Percentiles rank a stretch among this genome's conserved stretches.
These are phyloP conservation scores for Acacia crassicarpa DNA, from an alignment of 306 rosid species.

Conservation along the genomic window DNA sequence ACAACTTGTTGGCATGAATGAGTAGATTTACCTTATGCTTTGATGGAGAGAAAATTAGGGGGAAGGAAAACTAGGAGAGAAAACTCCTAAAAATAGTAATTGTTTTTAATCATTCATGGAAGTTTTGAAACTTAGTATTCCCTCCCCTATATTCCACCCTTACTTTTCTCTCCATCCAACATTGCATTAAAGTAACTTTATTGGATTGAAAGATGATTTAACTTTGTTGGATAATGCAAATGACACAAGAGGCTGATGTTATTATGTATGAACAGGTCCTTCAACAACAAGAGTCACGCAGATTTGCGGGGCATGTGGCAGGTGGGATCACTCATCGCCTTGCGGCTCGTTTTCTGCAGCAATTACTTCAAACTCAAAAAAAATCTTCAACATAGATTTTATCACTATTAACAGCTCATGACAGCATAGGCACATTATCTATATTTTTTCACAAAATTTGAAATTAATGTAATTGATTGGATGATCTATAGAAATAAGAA, in stretches of 20 bases:
- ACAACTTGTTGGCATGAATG: too few species aligned
- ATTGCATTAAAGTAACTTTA: neutral
- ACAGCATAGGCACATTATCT: conserved; percentile 27
- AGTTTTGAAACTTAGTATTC: too few species aligned
- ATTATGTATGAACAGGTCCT: conserved; percentile 55
- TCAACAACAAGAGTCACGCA: conserved; percentile 87
- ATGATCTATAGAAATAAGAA: neutral
- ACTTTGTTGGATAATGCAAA: conserved; percentile 1
- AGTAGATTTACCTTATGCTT: too few species aligned
- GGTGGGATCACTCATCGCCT: conserved; percentile 90
- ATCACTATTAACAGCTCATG: conserved; percentile 23
- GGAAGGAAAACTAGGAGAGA: too few species aligned
- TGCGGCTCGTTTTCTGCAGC: conserved; percentile 86
- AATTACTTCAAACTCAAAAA: conserved; percentile 65
- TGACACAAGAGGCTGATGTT: neutral
- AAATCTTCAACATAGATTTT: conserved; percentile 44
- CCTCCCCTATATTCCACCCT: too few species aligned
- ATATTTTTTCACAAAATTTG: neutral
- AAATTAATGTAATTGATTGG: neutral
- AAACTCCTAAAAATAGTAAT: too few species aligned
- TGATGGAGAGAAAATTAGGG: too few species aligned
- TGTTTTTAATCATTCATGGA: too few species aligned
- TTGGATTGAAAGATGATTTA: neutral
- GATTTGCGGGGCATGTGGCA: conserved; percentile 64
- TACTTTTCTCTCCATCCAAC: too few species aligned